These are phyloP conservation scores for Ophiocordyceps sinensis DNA, from an alignment of 2,329 filamentous ascomycete species.

Conservation along the genomic window DNA sequence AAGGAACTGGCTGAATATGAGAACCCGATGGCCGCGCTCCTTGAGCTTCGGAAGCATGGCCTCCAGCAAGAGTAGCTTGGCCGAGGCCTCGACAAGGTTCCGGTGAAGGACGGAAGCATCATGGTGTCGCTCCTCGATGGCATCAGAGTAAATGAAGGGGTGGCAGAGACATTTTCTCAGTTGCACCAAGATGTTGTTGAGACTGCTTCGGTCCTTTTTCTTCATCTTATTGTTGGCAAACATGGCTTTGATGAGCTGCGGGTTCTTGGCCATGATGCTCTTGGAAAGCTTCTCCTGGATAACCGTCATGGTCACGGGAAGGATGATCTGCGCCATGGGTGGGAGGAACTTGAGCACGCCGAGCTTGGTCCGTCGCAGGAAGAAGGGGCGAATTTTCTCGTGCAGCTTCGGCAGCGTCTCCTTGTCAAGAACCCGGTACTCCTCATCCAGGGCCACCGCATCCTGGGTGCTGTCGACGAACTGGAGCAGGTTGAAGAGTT, in stretches of 20 bases:
- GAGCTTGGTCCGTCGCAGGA: conserved; percentile 66
- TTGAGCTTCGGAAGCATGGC: conserved; percentile 77
- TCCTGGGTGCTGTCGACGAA: conserved; percentile 66
- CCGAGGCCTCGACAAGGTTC: conserved; percentile 81
- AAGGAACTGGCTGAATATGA: conserved; percentile 94
- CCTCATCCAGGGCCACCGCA: conserved; percentile 57
- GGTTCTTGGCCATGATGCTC: conserved; percentile 82
- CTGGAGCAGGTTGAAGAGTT: conserved; percentile 92
- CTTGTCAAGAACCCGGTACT: conserved; percentile 65
- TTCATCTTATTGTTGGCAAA: conserved; percentile 57
- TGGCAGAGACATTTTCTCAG: conserved; percentile 90
- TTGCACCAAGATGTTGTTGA: conserved; percentile 94
- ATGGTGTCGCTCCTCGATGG: conserved; percentile 70
- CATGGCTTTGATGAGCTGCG: conserved; percentile 75
- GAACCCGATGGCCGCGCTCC: conserved; percentile 72
- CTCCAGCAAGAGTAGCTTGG: conserved; percentile 74
- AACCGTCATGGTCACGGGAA: conserved; percentile 89
- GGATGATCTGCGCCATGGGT: conserved; percentile 84
- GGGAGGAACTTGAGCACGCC: conserved; percentile 86
- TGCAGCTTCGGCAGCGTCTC: conserved; percentile 74
- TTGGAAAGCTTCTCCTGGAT: conserved; percentile 91
- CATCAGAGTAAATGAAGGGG: conserved; percentile 83
- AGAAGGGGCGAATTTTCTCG: conserved; percentile 61
- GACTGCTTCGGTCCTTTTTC: conserved; percentile 56
- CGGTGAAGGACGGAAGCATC: conserved; percentile 49